Base-by-base conservation (phyloP, 305 asterid genomes). In the Fraxinus paxiana region DNA sequence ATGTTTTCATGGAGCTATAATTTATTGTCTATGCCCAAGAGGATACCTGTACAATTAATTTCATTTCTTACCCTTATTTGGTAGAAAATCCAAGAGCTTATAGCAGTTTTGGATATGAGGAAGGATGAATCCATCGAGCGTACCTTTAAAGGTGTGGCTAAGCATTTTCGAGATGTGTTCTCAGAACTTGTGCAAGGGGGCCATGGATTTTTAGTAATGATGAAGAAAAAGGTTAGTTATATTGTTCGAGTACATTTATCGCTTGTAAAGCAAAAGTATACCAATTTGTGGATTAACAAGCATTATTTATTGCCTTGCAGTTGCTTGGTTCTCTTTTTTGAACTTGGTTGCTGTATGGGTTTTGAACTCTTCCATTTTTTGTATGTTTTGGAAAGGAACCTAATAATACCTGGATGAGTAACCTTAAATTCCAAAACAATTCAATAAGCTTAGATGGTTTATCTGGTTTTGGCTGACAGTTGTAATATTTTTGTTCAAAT, bases 131-230 rank as follows among this genome's bases (percentile, higher is more conserved):
- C 98, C 15, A 96, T 94, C 80, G 99, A 96, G 82, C 99, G 99
- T 75, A 96, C 99, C 7, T 96, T 94, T 85, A 96, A 96, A 88
- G 99, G 99, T 0, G 99, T 96, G 77, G 98, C 99, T 75, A 96
- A 88, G 89, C 94, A 96, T 89, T 96, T 94, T 78, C 97, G 98
- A 77, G 98, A 96, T 86, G 99, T 96, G 70, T 94, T 96, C 84
- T 89, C 98, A 48, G 98, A 96, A 86, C 98, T 96, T 41, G 99
- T 96, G 80, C 99, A 93, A 93, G 99, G 98, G 67, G 99, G 99
- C 83, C 98, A 92, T 85, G 99, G 99, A 46, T 85, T 84, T 89
- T 85, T 96, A 82, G 91, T 93, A 83, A 96, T 96, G 97, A 91
- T 94, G 98, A 96, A 94, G 96, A 93, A 93, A 85, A 94, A 93